Percentiles rank a stretch among this genome's conserved stretches.
These are phyloP conservation scores for Megacollybia platyphylla DNA, from an alignment of 1,284 basidiomycete species.

Conservation along the genomic window DNA sequence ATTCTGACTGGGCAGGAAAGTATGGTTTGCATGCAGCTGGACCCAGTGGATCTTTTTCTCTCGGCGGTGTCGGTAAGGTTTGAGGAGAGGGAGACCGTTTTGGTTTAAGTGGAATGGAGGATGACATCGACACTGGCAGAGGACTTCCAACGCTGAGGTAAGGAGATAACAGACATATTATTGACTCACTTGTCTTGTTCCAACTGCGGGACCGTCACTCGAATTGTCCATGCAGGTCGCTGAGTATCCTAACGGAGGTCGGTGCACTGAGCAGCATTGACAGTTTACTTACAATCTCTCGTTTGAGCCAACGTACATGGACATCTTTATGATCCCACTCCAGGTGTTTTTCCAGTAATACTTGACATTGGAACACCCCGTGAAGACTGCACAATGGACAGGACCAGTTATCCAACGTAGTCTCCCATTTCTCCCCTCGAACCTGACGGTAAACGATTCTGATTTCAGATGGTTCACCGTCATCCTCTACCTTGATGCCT, in stretches of 20 bases:
- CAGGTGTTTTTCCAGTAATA: constrained; percentile 41
- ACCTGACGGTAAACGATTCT: neutral
- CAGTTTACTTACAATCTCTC: constrained; percentile 10
- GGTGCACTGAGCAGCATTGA: neutral
- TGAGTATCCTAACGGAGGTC: too few relatives aligned
- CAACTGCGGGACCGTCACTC: neutral
- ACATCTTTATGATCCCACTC: constrained; percentile 39
- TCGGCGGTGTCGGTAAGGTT: constrained; percentile 27
- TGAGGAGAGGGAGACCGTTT: constrained; percentile 11
- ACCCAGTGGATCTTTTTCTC: constrained; percentile 29
- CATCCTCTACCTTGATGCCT: neutral
- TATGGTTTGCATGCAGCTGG: constrained; percentile 41
- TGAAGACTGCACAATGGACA: constrained; percentile 55
- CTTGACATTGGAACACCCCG: constrained; percentile 29
- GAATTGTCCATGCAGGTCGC: neutral
- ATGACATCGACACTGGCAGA: neutral
- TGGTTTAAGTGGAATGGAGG: constrained; percentile 5
- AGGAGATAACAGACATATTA: neutral
- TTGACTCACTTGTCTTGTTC: neutral
- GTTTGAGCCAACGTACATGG: constrained; percentile 24
- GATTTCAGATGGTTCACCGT: neutral
- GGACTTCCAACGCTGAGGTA: neutral
- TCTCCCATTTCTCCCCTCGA: neutral
- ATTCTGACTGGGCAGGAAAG: constrained; percentile 30
- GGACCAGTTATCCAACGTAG: constrained; percentile 19